These are phyloP conservation scores for Citrus inodora DNA, from an alignment of 345 rosid species.

Conservation along the genomic window DNA sequence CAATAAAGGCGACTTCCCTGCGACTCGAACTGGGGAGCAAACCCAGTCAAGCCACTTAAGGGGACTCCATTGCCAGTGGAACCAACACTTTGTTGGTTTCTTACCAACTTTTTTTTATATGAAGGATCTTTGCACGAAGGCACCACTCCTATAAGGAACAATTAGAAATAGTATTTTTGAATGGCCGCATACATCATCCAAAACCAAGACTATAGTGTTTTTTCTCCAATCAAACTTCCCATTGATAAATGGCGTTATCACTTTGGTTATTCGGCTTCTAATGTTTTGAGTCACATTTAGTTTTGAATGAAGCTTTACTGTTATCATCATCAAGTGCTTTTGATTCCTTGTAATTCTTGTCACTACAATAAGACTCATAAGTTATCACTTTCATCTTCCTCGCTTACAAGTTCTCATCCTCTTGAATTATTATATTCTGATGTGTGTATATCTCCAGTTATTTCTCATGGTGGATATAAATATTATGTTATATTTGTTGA, in stretches of 20 bases:
- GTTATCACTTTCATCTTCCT: background rate
- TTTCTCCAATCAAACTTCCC: background rate
- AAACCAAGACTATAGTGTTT: background rate
- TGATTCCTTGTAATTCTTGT: background rate
- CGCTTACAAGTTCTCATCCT: background rate
- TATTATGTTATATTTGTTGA: background rate
- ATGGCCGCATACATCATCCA: background rate
- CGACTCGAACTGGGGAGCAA: no score
- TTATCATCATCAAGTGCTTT: background rate
- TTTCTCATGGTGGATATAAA: background rate
- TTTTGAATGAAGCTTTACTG: background rate
- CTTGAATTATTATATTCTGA: no score
- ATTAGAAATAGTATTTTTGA: background rate
- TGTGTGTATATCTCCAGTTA: background rate
- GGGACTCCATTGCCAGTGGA: no score
- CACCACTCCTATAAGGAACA: background rate
- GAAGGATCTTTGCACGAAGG: conserved; percentile 8
- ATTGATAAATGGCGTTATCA: background rate
- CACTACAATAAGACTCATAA: background rate
- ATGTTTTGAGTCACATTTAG: background rate
- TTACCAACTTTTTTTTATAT: background rate
- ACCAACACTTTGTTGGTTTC: no score
- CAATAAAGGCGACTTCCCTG: no score
- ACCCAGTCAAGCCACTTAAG: no score
- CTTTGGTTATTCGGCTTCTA: background rate